phyloP scores from a whole-genome alignment of 805 yeast species.

The Ogataea chonburiensis region DNA sequence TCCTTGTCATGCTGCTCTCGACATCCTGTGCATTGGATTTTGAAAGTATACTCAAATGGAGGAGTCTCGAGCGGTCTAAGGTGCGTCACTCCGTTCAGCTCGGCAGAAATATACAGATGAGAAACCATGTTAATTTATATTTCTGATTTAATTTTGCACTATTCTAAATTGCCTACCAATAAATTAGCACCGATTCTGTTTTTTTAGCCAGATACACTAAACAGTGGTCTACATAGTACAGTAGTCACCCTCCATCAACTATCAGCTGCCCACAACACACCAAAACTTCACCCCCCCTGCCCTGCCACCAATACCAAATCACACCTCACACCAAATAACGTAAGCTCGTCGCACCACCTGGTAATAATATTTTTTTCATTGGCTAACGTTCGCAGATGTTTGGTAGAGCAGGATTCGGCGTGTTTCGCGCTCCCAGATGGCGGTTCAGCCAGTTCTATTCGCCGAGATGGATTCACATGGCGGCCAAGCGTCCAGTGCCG shows the following conservation, averaged over 20 bases:
- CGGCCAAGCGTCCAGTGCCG: conserved; percentile 13
- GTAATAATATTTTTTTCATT: conserved; percentile 7
- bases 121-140: conserved; percentile 18
- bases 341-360: neutral
- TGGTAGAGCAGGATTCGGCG: conserved; percentile 5
- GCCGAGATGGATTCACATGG: conserved; percentile 15
- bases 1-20: conserved; percentile 73
- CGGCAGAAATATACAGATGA: conserved; percentile 36
- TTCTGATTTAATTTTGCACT: conserved; percentile 1
- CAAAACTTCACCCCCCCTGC: too few relatives aligned
- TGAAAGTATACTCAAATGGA: conserved; percentile 77
- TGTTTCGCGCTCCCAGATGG: conserved; percentile 5
- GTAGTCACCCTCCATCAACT: too few relatives aligned
- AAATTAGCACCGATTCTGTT: too few relatives aligned
- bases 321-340: conserved; percentile 4
- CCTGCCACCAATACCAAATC: too few relatives aligned
- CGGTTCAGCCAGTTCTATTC: conserved; percentile 4
- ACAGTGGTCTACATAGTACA: too few relatives aligned
- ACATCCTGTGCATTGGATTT: conserved; percentile 73
- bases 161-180: too few relatives aligned
- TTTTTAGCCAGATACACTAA: too few relatives aligned
- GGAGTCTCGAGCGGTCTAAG: conserved; percentile 55
- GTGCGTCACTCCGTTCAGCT: conserved; percentile 36
- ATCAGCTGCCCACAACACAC: too few relatives aligned
- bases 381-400: conserved; percentile 8